Evolutionary conservation across 306 rosid species (phyloP).

Genomic region (Vigna trinervia): DNA sequence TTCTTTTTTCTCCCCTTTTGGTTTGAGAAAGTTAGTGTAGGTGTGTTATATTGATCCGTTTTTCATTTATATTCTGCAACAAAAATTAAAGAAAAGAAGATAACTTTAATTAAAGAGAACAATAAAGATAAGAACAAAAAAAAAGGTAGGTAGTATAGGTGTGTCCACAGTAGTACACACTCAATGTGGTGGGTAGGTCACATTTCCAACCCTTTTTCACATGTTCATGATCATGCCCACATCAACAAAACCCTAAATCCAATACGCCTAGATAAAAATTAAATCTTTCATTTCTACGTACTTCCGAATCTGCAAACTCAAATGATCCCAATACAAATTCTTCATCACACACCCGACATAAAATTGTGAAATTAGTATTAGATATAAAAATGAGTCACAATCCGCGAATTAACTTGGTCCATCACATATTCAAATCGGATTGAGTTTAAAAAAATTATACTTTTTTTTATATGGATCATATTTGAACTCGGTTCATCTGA

Average conservation of each 20-base stretch:
- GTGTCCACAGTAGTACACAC: conserved; percentile 15
- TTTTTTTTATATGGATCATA: too few species aligned
- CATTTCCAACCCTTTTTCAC: conserved; percentile 50
- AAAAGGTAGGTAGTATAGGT: conserved; percentile 40
- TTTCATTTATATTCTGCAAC: conserved; percentile 6
- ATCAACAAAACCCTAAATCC: conserved; percentile 1
- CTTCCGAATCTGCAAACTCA: too few species aligned
- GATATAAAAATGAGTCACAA: too few species aligned
- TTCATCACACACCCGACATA: too few species aligned
- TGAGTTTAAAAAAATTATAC: too few species aligned
- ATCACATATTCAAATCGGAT: too few species aligned
- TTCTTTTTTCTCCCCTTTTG: conserved; percentile 5
- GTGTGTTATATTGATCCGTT: conserved; percentile 25
- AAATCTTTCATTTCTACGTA: not conserved
- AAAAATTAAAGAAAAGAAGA: not conserved
- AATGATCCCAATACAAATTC: too few species aligned
- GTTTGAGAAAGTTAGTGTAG: conserved; percentile 5
- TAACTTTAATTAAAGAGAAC: conserved; percentile 47
- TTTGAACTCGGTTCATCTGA: too few species aligned
- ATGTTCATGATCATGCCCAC: conserved; percentile 32
- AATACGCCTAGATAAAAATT: not conserved
- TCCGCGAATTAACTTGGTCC: too few species aligned
- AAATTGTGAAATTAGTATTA: too few species aligned
- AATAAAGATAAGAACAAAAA: conserved; percentile 43
- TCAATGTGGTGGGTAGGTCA: conserved; percentile 43